A percentile compares a stretch with the other conserved stretches of the same genome.
These are phyloP conservation scores for Cyclostephanos invisitatus DNA, from an alignment of 108 stramenopile species.

Conservation along the genomic window DNA sequence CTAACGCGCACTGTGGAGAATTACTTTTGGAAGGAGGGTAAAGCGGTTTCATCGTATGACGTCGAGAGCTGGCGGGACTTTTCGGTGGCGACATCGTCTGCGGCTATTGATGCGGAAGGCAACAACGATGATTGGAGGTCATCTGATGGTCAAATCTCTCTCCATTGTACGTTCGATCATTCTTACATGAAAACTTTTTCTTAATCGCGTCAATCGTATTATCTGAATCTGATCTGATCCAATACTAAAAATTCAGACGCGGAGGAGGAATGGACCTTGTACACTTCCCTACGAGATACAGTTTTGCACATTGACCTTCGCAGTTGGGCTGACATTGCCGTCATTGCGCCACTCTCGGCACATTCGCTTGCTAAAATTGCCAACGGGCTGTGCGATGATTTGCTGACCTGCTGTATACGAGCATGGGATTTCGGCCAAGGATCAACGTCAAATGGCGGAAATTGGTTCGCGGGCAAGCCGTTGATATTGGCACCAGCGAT, in stretches of 20 bases:
- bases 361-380: slow-evolving; percentile 86
- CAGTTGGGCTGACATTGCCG: slow-evolving; percentile 84
- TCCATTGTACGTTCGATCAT: slow-evolving; percentile 37
- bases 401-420: slow-evolving; percentile 75
- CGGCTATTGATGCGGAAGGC: not conserved
- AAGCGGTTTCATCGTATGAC: slow-evolving; percentile 53
- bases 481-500: slow-evolving; percentile 91
- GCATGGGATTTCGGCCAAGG: slow-evolving; percentile 87
- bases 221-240: slow-evolving; percentile 11
- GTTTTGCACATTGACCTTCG: slow-evolving; percentile 92
- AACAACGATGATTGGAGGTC: slow-evolving; percentile 25
- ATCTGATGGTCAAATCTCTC: slow-evolving; percentile 27
- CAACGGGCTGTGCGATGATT: slow-evolving; percentile 89
- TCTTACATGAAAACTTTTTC: not conserved
- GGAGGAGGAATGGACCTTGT: slow-evolving; percentile 81
- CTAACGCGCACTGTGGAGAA: slow-evolving; percentile 67
- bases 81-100: slow-evolving; percentile 6
- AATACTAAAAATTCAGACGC: slow-evolving; percentile 45
- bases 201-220: not conserved
- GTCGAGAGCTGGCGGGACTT: slow-evolving; percentile 54
- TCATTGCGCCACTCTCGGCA: slow-evolving; percentile 86
- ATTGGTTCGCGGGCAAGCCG: slow-evolving; percentile 60
- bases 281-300: slow-evolving; percentile 75
- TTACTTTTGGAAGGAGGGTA: slow-evolving; percentile 69
- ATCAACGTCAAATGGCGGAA: slow-evolving; percentile 2